Conservation (phyloP, 208 protist genomes). For the Wallacemonas sp. region DNA sequence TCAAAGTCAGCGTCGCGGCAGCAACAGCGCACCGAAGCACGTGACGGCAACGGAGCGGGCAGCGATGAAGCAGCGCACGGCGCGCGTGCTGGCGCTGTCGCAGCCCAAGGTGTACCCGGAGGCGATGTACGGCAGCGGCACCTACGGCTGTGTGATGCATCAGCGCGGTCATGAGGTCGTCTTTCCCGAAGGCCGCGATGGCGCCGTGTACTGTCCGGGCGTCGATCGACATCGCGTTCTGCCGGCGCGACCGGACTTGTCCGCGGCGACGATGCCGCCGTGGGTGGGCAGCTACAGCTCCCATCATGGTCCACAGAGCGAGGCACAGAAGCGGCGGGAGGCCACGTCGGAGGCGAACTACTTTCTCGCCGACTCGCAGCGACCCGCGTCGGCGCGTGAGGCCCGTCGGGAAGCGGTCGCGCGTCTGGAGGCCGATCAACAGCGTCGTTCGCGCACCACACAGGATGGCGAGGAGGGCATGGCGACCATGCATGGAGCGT, state of each 20-base stretch:
- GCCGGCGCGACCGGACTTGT: slow-evolving; percentile 37
- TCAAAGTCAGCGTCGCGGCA: slow-evolving; percentile 16
- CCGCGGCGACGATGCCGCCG: slow-evolving; percentile 27
- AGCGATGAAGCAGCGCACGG: slow-evolving; percentile 18
- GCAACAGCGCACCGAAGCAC: neutral
- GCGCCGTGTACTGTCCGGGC: slow-evolving; percentile 58
- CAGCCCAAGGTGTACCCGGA: slow-evolving; percentile 35
- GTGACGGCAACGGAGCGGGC: slow-evolving; percentile 21
- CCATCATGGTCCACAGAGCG: slow-evolving; percentile 28
- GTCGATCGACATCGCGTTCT: slow-evolving; percentile 86
- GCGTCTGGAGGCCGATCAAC: slow-evolving; percentile 13
- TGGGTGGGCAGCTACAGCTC: slow-evolving; percentile 74
- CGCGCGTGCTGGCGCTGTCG: slow-evolving; percentile 50
- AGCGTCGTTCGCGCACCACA: slow-evolving; percentile 9
- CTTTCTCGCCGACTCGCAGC: slow-evolving; percentile 17
- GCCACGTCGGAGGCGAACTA: slow-evolving; percentile 32
- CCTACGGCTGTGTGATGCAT: slow-evolving; percentile 55
- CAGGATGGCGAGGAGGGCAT: too few relatives aligned
- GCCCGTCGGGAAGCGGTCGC: neutral
- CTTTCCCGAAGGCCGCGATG: slow-evolving; percentile 55
- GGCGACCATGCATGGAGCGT: too few relatives aligned
- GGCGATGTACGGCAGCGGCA: slow-evolving; percentile 27
- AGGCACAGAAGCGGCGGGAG: slow-evolving; percentile 17
- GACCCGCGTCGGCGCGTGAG: neutral
- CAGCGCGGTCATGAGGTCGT: slow-evolving; percentile 32